Base-by-base conservation (phyloP, 225 moss, liverwort and hornwort species). In the Marchantia polymorpha region DNA sequence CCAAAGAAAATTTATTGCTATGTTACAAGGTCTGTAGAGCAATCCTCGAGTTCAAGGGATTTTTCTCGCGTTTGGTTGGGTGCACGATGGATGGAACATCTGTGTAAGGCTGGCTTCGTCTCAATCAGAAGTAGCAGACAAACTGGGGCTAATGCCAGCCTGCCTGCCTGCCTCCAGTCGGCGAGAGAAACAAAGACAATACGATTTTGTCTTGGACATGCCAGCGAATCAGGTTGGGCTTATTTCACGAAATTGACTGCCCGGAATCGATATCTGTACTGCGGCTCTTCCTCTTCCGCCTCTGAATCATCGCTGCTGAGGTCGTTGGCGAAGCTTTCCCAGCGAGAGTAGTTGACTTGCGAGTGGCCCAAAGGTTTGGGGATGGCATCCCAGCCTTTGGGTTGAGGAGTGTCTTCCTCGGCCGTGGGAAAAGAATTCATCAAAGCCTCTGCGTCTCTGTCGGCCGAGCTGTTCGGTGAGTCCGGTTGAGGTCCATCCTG, bases 341-440 rank as follows among this genome's bases (percentile, higher is more conserved):
- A 99, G 46, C 90, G 91, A 67, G 99, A 95, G 77, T 99, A 99
- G 81, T 99, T 94, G 6, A 99, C 88, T 47, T 89, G 84, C 0
- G 89, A 88, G 84, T 99, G 95, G 13, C 95, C 99, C 77, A 89
- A 87, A 39, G 99, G 99, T 84, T 99, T 99, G 8, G 95, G 89
- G 71, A 99, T 95, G 25, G 99, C 95, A 60, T 92, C 99, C 99
- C 99, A 99, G 12, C 99, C 95, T 10, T 83, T 78, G 12, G 82
- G 89, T 59, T 91, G 91, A 75, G 91, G 87, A 20, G 86, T 88
- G 22, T 87, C 81, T 46, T 85, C 89, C 17, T 93, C 90, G 39
- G 89, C 88, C 56, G 77, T 89, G 14, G 93, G 92, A 69, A 91
- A 83, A 48, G 86, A 52, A 23, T 83, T 88, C 81, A 84, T 90